Percentiles rank a stretch among this genome's conserved stretches.
Evolutionary conservation across 2,329 filamentous ascomycete species (phyloP).

Genomic region (Monilinia vaccinii-corymbosi): DNA sequence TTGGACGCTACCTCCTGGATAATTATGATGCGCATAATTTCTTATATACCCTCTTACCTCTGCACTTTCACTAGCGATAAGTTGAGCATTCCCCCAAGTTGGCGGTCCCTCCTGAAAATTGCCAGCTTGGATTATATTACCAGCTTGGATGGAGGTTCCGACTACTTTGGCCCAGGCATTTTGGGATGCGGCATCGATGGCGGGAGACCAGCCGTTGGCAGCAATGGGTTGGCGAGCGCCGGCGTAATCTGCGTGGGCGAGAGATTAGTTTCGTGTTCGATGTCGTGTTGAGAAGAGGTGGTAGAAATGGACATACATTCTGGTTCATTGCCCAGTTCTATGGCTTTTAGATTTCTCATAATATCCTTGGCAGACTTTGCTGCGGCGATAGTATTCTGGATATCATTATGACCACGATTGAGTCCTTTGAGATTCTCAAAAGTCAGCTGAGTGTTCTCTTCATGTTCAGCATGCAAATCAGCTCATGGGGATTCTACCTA

Average conservation of each 20-base stretch:
- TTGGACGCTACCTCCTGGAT: constrained; percentile 33
- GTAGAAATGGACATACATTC: constrained; percentile 35
- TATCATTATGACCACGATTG: constrained; percentile 43
- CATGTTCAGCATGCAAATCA: background rate
- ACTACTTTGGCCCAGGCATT: constrained; percentile 22
- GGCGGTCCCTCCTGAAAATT: constrained; percentile 25
- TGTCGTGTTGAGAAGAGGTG: background rate
- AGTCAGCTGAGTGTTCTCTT: background rate
- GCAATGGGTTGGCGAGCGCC: constrained; percentile 27
- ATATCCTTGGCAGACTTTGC: constrained; percentile 36
- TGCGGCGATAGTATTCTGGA: constrained; percentile 45
- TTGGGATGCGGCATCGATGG: constrained; percentile 22
- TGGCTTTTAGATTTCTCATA: constrained; percentile 42
- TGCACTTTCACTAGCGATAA: constrained; percentile 21
- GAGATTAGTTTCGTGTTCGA: background rate
- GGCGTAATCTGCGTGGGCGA: constrained; percentile 26
- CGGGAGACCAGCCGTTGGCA: constrained; percentile 20
- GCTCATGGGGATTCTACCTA: constrained; percentile 29
- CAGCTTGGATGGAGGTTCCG: constrained; percentile 15
- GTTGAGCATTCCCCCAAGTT: constrained; percentile 24
- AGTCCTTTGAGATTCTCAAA: constrained; percentile 29
- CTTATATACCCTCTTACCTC: constrained; percentile 21
- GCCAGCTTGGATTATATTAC: constrained; percentile 24
- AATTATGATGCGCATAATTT: constrained; percentile 27
- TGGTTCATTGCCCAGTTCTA: constrained; percentile 50